These are phyloP conservation scores for Stagonosporopsis rhizophila DNA, from an alignment of 2,329 filamentous ascomycete species.

Conservation along the genomic window DNA sequence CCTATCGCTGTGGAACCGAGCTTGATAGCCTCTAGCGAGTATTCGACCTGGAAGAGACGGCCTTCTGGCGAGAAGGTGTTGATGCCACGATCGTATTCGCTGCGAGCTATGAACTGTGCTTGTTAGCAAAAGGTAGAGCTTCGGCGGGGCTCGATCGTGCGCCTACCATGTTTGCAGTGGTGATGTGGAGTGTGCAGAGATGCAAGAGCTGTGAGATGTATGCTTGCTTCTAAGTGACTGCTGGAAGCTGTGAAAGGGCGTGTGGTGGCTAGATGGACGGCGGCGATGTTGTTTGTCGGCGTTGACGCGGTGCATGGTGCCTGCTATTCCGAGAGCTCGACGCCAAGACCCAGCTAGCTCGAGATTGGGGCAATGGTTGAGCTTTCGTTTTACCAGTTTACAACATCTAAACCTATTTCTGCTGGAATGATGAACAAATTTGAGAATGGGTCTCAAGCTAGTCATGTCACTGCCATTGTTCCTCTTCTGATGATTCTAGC, in stretches of 20 bases:
- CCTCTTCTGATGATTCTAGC: not conserved
- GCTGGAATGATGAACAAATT: not conserved
- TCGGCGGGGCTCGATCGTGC: slow-evolving; percentile 29
- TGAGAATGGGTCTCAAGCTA: not conserved
- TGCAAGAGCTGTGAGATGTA: not conserved
- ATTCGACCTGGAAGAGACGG: slow-evolving; percentile 99
- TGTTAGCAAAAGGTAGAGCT: slow-evolving; percentile 42
- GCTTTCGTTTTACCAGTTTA: not conserved
- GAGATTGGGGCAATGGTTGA: slow-evolving; percentile 7
- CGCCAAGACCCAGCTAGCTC: slow-evolving; percentile 13
- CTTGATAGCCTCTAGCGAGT: slow-evolving; percentile 99
- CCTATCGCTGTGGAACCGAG: slow-evolving; percentile 98
- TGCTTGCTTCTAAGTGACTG: not conserved
- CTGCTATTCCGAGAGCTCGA: slow-evolving; percentile 13
- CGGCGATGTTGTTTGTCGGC: slow-evolving; percentile 18
- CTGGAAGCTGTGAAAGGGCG: not conserved
- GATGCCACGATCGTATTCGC: slow-evolving; percentile 99
- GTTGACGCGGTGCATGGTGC: slow-evolving; percentile 19
- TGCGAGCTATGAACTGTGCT: slow-evolving; percentile 92
- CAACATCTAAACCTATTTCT: not conserved
- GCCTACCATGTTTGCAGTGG: slow-evolving; percentile 43
- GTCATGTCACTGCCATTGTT: not conserved
- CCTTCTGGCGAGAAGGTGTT: slow-evolving; percentile 99
- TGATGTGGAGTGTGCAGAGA: slow-evolving; percentile 7
- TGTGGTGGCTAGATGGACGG: slow-evolving; percentile 6